Conservation (phyloP, 2,329 filamentous ascomycete species). For the Epichloe gansuensis region DNA sequence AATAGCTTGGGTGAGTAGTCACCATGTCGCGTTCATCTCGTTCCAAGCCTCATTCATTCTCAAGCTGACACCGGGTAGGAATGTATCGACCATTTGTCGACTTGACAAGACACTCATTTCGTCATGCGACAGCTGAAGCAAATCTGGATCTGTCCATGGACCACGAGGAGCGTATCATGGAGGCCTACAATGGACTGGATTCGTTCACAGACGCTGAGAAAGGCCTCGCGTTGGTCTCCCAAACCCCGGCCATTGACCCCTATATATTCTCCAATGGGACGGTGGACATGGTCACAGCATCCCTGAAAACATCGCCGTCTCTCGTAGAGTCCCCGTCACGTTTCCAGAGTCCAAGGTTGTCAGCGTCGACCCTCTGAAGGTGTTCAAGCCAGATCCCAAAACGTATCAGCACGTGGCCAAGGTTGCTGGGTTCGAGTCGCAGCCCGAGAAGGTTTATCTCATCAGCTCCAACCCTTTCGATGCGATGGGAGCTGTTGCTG, state of each 20-base stretch:
- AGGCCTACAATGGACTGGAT: conserved; percentile 50
- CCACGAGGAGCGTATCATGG: conserved; percentile 42
- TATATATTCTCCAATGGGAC: conserved; percentile 65
- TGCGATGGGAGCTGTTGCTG: conserved; percentile 44
- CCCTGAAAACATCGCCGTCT: conserved; percentile 43
- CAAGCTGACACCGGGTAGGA: conserved; percentile 26
- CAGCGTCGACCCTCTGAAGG: conserved; percentile 45
- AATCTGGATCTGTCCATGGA: conserved; percentile 29
- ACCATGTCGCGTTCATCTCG: neutral
- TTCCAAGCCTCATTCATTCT: too few relatives aligned
- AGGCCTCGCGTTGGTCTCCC: conserved; percentile 36
- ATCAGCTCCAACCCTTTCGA: conserved; percentile 67
- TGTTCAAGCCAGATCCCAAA: conserved; percentile 53
- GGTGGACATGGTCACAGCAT: conserved; percentile 46
- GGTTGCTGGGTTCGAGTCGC: conserved; percentile 32
- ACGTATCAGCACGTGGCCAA: conserved; percentile 49
- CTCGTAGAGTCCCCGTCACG: conserved; percentile 30
- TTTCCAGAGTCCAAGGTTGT: conserved; percentile 25
- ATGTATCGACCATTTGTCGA: conserved; percentile 35
- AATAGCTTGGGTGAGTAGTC: conserved; percentile 56
- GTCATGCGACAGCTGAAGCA: conserved; percentile 51
- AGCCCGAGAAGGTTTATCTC: conserved; percentile 48
- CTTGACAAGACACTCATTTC: conserved; percentile 36
- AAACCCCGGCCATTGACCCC: conserved; percentile 30
- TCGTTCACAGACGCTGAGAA: conserved; percentile 51